phyloP scores from a whole-genome alignment of 768 basidiomycete genomes.

The Strobilomyces dryophilus region DNA sequence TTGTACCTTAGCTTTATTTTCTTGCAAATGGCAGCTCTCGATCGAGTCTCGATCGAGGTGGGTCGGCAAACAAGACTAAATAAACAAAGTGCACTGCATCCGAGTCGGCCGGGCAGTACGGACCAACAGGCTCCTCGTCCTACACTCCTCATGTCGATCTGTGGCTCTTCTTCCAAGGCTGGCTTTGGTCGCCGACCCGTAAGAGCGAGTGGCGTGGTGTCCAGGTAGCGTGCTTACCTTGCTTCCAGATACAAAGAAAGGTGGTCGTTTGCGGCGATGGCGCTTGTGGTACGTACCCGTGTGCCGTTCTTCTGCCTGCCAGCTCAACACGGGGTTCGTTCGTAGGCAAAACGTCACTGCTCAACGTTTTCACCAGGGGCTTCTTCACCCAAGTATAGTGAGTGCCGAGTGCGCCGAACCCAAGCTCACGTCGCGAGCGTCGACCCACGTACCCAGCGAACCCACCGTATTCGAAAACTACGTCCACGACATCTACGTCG shows the following conservation, averaged over 20 bases:
- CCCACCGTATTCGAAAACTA: constrained; percentile 98
- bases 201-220: constrained; percentile 12
- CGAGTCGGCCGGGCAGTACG: neutral
- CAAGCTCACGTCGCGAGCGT: neutral
- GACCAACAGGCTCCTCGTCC: neutral
- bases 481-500: constrained; percentile 83
- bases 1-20: constrained; percentile 16
- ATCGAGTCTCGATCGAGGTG: neutral
- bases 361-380: constrained; percentile 87
- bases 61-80: constrained; percentile 23
- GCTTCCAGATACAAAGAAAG: constrained; percentile 48
- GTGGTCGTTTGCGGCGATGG: constrained; percentile 96
- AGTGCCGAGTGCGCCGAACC: constrained; percentile 26
- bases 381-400: constrained; percentile 95
- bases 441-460: constrained; percentile 45
- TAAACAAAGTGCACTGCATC: constrained; percentile 17
- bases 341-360: constrained; percentile 74
- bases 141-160: constrained; percentile 45
- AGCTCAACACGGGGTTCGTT: constrained; percentile 5
- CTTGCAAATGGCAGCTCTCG: constrained; percentile 9
- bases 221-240: constrained; percentile 13
- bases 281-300: constrained; percentile 63
- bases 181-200: constrained; percentile 48
- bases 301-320: constrained; percentile 2
- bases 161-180: constrained; percentile 49